Base-by-base conservation (phyloP, 2,329 filamentous ascomycete genomes). In the Cadophora sp. region DNA sequence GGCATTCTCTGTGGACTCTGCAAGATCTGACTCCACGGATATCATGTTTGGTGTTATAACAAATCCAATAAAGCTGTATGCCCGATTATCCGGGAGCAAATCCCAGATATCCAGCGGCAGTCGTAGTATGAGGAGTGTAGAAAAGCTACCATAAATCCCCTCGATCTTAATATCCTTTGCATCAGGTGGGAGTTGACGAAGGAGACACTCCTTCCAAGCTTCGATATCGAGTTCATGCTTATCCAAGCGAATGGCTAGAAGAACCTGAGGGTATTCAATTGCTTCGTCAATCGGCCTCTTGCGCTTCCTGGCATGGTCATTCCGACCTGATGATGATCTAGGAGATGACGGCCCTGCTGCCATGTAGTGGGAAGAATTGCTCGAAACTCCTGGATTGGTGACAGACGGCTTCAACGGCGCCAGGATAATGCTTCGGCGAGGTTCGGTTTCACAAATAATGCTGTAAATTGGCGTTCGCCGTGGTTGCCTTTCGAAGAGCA, bases 401-500 rank as follows among this genome's bases (percentile, higher is more conserved):
- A 7, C 3, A 33, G 8, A 18, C 1, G n/a, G 16, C 16, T 27
- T 30, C 1, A 60, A n/a, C 5, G 62, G 27, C 0, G 62, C 61
- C 11, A 65, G 39, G 0, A 64, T 6, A 39, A 68, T 66, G 16
- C 50, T 68, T 11, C 60, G 56, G 1, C 60, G 39, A 30, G 64
- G 64, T 27, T 56, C 30, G 9, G 60, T 59, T 33, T 68, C 63
- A 27, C 66, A 64, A 14, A 68, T 24, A 13, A 62, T 47, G 20
- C 60, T 64, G 20, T 68, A 68, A 8, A 68, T 65, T 8, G 64
- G 67, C 4, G 67, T 68, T 1, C 56, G 59, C 16, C 67, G 39
- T 8, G 59, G 59, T 39, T 68, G 64, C 2, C 61, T 47, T 27
- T 68, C 67, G 47, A 41, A 62, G 4, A 66, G 16, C 14, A 64